Base-by-base conservation (phyloP, 495 filamentous ascomycete species). In the Chaetomium cochliodes region DNA sequence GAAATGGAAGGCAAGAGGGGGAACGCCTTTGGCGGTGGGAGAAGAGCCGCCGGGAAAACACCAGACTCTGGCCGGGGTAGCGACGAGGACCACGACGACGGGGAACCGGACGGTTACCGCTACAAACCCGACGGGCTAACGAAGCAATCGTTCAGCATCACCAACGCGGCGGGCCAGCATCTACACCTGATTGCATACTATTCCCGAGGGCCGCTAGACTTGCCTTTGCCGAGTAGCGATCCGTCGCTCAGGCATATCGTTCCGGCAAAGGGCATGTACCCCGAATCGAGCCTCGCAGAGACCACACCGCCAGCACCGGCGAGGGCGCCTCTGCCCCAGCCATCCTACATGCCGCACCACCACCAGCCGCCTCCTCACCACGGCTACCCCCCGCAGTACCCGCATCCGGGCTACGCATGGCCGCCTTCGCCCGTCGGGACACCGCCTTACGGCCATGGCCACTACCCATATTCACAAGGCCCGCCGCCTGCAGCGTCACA, bases 141-240 rank as follows among this genome's bases (percentile, higher is more conserved):
- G 92, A 98, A 98, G 81, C 94, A 98, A 76, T 98, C 94, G 0
- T 98, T 98, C 82, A 97, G 93, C 80, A 98, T 98, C 73, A 96
- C 93, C 5, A 98, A 93, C 3, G 88, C 90, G 9, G 85, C 82
- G 23, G 90, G 90, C 33, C 92, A 97, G 65, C 96, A 98, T 70
- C 85, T 98, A 6, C 94, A 98, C 74, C 81, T 98, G 46, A 98
- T 98, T 74, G 96, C 93, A 69, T 98, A 98, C 74, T 97, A 92
- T 73, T 85, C 91, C n/a, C 83, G 93, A 58, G 87, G 88, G 33
- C 81, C 42, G n/a, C 20, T 82, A 50, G 86, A 87, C 39, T 79
- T 97, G 5, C 85, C 85, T 68, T 89, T 92, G 69, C 94, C 94
- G 2, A 87, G 89, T 20, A 87, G 81, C 8, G 94, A 98, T 73